These are phyloP conservation scores for Globisporangium alternatum DNA, from an alignment of 352 stramenopile genomes.

Conservation along the genomic window DNA sequence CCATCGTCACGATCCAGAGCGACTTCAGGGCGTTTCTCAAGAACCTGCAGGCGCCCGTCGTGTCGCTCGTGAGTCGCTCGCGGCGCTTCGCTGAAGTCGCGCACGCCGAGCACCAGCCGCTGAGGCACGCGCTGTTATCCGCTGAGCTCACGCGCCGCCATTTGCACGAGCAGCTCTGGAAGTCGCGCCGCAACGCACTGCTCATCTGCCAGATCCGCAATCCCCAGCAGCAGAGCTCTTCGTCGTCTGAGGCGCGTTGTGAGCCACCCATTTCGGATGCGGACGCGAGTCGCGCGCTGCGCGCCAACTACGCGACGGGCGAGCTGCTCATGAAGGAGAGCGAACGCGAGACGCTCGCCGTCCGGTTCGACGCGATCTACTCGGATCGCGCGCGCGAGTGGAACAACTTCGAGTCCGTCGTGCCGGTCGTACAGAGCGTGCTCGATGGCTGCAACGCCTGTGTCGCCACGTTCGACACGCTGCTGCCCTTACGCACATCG, in stretches of 20 bases:
- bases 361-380: slow-evolving; percentile 58
- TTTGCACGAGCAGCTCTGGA: slow-evolving; percentile 74
- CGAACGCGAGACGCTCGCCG: slow-evolving; percentile 32
- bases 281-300: slow-evolving; percentile 20
- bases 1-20: slow-evolving; percentile 47
- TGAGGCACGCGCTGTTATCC: slow-evolving; percentile 38
- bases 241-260: no score
- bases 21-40: slow-evolving; percentile 53
- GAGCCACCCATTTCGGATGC: not conserved
- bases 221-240: slow-evolving; percentile 6
- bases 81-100: slow-evolving; percentile 44
- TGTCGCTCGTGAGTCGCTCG: slow-evolving; percentile 46
- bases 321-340: slow-evolving; percentile 49
- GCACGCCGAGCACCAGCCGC: slow-evolving; percentile 48
- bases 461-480: slow-evolving; percentile 53
- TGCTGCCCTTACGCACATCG: slow-evolving; percentile 24
- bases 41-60: slow-evolving; percentile 45
- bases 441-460: slow-evolving; percentile 68
- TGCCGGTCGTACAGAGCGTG: slow-evolving; percentile 61
- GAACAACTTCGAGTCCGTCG: slow-evolving; percentile 53
- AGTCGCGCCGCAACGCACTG: slow-evolving; percentile 44
- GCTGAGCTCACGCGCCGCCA: slow-evolving; percentile 51
- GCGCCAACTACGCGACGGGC: slow-evolving; percentile 52
- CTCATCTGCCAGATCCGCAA: slow-evolving; percentile 72
- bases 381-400: slow-evolving; percentile 65